Conservation (phyloP, 495 filamentous ascomycete species). For the Aspergillus mulundensis region DNA sequence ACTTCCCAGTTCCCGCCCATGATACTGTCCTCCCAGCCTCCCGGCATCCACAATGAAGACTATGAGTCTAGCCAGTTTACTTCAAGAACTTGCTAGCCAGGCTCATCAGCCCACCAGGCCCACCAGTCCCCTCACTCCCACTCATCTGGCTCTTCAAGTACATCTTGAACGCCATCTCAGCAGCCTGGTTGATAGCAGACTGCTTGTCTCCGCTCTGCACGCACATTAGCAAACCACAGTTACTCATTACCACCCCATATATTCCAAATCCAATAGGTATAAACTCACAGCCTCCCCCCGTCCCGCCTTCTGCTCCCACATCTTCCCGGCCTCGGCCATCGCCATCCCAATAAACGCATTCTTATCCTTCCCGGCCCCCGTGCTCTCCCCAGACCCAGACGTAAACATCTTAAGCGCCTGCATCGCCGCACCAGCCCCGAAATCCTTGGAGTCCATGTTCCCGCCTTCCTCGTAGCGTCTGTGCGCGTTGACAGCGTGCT, state of each 20-base stretch:
- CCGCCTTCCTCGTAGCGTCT: slow-evolving; percentile 33
- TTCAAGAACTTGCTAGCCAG: slow-evolving; percentile 56
- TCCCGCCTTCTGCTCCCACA: slow-evolving; percentile 56
- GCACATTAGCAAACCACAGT: neutral
- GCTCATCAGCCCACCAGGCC: slow-evolving; percentile 47
- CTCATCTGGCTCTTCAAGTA: slow-evolving; percentile 57
- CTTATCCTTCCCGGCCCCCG: slow-evolving; percentile 51
- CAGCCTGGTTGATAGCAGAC: slow-evolving; percentile 55
- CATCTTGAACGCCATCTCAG: slow-evolving; percentile 66
- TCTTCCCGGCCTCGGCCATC: slow-evolving; percentile 62
- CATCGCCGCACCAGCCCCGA: slow-evolving; percentile 62
- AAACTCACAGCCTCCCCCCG: slow-evolving; percentile 46
- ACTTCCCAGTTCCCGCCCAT: neutral
- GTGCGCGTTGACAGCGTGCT: slow-evolving; percentile 51
- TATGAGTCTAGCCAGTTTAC: neutral
- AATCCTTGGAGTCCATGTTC: slow-evolving; percentile 33
- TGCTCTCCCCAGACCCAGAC: slow-evolving; percentile 21
- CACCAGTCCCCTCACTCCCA: slow-evolving; percentile 44
- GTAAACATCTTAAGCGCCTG: slow-evolving; percentile 67
- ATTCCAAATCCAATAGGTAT: neutral
- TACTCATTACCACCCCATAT: neutral
- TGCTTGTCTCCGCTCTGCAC: slow-evolving; percentile 53
- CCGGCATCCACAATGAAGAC: no score
- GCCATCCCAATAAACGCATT: slow-evolving; percentile 63
- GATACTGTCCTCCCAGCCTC: no score